Percentiles rank a stretch among this genome's conserved stretches.
Conservation (phyloP, 441 rosid genomes). For the Arabidopsis hybrid region DNA sequence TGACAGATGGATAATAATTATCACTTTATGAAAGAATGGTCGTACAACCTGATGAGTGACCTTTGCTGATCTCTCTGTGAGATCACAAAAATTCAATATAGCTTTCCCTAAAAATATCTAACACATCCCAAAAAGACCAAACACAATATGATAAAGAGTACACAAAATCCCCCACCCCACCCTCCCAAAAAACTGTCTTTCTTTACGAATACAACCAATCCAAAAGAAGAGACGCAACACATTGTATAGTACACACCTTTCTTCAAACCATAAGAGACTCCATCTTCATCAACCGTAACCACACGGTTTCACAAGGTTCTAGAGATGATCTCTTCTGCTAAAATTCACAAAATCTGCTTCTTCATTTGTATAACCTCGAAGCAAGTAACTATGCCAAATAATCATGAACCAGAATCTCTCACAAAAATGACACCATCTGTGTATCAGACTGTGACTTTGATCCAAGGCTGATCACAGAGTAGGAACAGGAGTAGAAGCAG, state of each 20-base stretch:
- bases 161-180: constrained; percentile 30
- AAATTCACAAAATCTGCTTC: constrained; percentile 37
- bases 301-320: constrained; percentile 29
- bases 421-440: constrained; percentile 36
- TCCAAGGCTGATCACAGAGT: constrained; percentile 25
- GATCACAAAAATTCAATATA: constrained; percentile 41
- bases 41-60: constrained; percentile 36
- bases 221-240: constrained; percentile 29
- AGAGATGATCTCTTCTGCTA: constrained; percentile 8
- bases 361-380: constrained; percentile 33
- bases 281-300: constrained; percentile 41
- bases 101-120: constrained; percentile 19
- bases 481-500: constrained; percentile 40
- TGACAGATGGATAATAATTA: neutral
- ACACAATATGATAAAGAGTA: constrained; percentile 14
- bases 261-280: constrained; percentile 35
- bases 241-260: constrained; percentile 31
- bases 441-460: constrained; percentile 23
- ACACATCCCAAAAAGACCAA: constrained; percentile 24
- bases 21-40: constrained; percentile 43
- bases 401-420: constrained; percentile 31
- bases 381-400: constrained; percentile 23
- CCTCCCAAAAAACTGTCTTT: neutral
- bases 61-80: constrained; percentile 40
- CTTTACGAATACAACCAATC: constrained; percentile 35